A percentile compares a stretch with the other conserved stretches of the same genome.
Evolutionary conservation across 176 grass and related monocot genomes (phyloP).

Genomic region (Dendrocalamus sinicus): DNA sequence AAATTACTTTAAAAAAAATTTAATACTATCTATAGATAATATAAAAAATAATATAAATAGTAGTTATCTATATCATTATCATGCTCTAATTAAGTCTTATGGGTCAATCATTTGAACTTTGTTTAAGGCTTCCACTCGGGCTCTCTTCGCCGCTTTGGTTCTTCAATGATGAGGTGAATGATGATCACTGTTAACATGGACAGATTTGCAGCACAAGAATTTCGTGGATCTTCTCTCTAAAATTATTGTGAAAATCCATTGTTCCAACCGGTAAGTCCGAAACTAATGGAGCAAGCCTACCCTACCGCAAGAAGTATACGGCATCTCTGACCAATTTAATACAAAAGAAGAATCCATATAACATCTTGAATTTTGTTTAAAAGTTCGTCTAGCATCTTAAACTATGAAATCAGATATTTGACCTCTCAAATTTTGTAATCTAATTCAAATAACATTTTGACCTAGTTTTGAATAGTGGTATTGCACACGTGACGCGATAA

Average conservation of each 20-base stretch:
- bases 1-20: too few relatives aligned
- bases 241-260: not conserved
- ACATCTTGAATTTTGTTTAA: too few relatives aligned
- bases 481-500: too few relatives aligned
- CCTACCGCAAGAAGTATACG: not conserved
- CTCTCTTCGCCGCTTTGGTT: not conserved
- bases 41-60: too few relatives aligned
- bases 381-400: too few relatives aligned
- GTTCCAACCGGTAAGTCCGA: not conserved
- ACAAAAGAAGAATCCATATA: too few relatives aligned
- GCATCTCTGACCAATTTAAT: not conserved
- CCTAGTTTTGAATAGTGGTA: too few relatives aligned
- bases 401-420: too few relatives aligned
- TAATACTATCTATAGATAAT: too few relatives aligned
- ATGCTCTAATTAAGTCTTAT: constrained; percentile 24
- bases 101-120: constrained; percentile 49
- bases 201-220: not conserved
- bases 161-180: not conserved
- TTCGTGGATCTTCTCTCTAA: not conserved
- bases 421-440: too few relatives aligned
- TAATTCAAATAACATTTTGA: too few relatives aligned
- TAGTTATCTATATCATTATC: too few relatives aligned
- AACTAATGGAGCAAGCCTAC: not conserved
- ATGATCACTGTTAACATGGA: not conserved
- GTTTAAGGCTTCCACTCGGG: constrained; percentile 33